A percentile compares a stretch with the other conserved stretches of the same genome.
Conservation (phyloP, 495 filamentous ascomycete species). For the Filosporella fistucella region DNA sequence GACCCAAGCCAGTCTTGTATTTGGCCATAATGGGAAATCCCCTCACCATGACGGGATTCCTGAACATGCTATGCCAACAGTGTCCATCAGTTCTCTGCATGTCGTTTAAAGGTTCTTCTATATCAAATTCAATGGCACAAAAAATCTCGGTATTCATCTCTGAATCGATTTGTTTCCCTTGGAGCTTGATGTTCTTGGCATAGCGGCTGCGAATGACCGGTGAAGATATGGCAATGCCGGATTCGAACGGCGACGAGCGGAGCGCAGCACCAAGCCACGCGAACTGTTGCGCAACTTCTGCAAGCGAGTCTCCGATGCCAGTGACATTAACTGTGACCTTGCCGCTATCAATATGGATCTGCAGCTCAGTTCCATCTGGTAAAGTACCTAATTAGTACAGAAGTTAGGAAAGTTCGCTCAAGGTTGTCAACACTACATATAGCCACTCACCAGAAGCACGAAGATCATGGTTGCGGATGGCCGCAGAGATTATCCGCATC, state of each 20-base stretch:
- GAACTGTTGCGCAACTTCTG: constrained; percentile 15
- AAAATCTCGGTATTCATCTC: neutral
- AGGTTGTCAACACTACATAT: neutral
- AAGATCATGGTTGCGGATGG: no score
- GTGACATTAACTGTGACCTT: neutral
- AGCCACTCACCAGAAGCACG: no score
- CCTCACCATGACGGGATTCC: neutral
- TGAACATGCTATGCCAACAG: constrained; percentile 1
- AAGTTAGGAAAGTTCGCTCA: no score
- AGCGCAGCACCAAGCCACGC: constrained; percentile 17
- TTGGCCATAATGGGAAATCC: neutral
- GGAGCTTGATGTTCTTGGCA: neutral
- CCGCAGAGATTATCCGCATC: neutral
- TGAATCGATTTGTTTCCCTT: neutral
- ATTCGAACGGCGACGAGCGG: constrained; percentile 8
- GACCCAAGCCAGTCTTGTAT: neutral
- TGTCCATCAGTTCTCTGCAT: neutral
- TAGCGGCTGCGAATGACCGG: neutral
- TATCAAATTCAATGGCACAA: neutral
- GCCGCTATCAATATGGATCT: no score
- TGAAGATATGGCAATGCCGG: neutral
- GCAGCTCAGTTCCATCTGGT: neutral
- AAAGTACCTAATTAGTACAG: no score
- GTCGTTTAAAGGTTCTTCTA: neutral
- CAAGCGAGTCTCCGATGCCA: constrained; percentile 10